Base-by-base conservation (phyloP, 2,329 filamentous ascomycete genomes). In the Thielaviopsis cerberus region DNA sequence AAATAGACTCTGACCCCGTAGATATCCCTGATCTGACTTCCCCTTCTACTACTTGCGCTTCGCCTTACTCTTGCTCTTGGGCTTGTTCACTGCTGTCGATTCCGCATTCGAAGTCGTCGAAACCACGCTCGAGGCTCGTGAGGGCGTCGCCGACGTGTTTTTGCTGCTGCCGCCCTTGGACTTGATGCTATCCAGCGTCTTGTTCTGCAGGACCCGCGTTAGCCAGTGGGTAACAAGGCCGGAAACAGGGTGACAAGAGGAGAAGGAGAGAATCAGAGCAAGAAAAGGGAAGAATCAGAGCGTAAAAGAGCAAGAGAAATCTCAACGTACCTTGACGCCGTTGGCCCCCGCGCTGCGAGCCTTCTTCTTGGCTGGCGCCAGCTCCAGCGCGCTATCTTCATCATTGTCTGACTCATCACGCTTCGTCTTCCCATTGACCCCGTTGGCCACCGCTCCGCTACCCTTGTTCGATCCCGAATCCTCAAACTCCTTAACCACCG, bases 401-500 rank as follows among this genome's bases (percentile, higher is more conserved):
- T 90, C 88, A 55, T 92, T 88, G 61, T 88, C 85, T 48, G 92
- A 88, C 52, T 91, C 88, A 65, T 87, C 84, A 64, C 88, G 82
- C 74, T 92, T 92, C 37, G 78, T 76, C 64, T 73, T 62, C 62
- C 82, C 82, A 63, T 88, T 86, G 30, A 73, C 71, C 15, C 80
- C 80, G 59, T 83, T 85, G 5, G 70, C 66, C 15, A 20, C 45
- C 27, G 27, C 27, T n/a, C 51, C 55, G 53, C 27, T 48, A 5
- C 54, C 54, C 61, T 75, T 78, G 22, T 69, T 68, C 8, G 74
- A 71, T 52, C 77, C 76, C 41, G 74, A 70, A 57, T 85, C 82
- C 67, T 96, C 91, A 69, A 96, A 95, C 71, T 98, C 92, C 70
- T 92, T 86, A 56, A 92, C 86, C 53, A 98, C 88, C 0, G 92